Base-by-base conservation (phyloP, 208 protist species). In the Acanthamoeba divionensis region DNA sequence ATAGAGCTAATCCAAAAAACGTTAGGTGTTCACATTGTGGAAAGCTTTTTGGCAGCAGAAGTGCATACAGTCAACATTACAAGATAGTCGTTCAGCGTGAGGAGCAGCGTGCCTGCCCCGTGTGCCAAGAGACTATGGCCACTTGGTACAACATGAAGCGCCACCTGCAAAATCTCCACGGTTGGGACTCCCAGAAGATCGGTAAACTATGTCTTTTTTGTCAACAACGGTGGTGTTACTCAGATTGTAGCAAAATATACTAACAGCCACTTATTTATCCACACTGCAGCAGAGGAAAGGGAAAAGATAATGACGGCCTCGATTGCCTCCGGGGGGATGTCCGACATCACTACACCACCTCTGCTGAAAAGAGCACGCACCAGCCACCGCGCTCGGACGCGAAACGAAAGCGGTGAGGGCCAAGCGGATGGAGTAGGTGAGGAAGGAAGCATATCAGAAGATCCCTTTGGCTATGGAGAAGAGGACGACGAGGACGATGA, bases 71-170 rank as follows among this genome's bases (percentile, higher is more conserved):
- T 33, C 63, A 71, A 15, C 63, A 71, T 41, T 71, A 41, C 36
- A 33, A 41, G 7, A 41, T 71, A 41, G 63, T 71, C 21, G 63
- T 71, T 5, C 63, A 71, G 63, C 21, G 63, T 18, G 63, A 71
- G 63, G 36, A 71, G 63, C 63, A 71, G 63, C 63, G 63, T 21
- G 63, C 41, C 29, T 71, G 63, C 63, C 63, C 63, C 26, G 47
- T 71, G 36, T 71, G 63, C 63, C 63, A 71, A 33, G 63, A 71
- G 29, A 71, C 47, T 41, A 71, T 71, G 36, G 41, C 63, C 63
- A 71, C 63, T 2, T 71, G 63, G 63, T 71, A 71, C 63, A 71
- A 71, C 63, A 71, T 71, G 63, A 71, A 71, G 63, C 63, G 63
- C 63, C 63, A 71, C 4, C 63, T 71, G 36, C 36, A 41, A 33